Conservation (phyloP, 495 filamentous ascomycete species). For the Podospora pseudoanserina region DNA sequence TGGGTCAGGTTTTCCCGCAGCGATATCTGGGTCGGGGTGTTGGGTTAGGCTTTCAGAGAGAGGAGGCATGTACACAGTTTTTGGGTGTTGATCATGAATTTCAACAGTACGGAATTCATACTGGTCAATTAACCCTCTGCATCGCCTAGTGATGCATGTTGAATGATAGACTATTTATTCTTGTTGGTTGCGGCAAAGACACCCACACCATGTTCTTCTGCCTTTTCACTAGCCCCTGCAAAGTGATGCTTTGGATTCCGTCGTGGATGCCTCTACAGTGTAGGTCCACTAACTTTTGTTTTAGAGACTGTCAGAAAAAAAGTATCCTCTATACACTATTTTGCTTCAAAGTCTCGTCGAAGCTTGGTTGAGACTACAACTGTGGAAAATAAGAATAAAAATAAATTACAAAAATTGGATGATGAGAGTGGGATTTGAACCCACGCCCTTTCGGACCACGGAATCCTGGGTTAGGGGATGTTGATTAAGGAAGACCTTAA, state of each 20-base stretch:
- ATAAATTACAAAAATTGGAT: neutral
- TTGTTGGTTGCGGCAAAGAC: neutral
- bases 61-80: neutral
- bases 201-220: too few species aligned
- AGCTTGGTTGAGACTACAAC: too few species aligned
- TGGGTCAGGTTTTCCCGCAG: neutral
- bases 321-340: too few species aligned
- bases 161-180: slow-evolving; percentile 4
- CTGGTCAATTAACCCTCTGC: neutral
- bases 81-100: neutral
- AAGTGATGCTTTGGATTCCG: too few species aligned
- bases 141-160: neutral
- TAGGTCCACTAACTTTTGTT: too few species aligned
- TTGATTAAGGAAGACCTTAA: slow-evolving; percentile 4
- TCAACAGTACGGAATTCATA: neutral
- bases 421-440: slow-evolving; percentile 39
- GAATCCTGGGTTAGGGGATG: slow-evolving; percentile 16
- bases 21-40: neutral
- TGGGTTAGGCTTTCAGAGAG: neutral
- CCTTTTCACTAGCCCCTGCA: too few species aligned
- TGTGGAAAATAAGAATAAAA: too few species aligned
- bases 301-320: too few species aligned
- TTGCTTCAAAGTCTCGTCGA: too few species aligned
- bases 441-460: slow-evolving; percentile 39
- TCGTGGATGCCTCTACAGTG: too few species aligned